A percentile compares a stretch with the other conserved stretches of the same genome.
Evolutionary conservation across 306 rosid species (phyloP).

Genomic region (Vigna unguiculata): DNA sequence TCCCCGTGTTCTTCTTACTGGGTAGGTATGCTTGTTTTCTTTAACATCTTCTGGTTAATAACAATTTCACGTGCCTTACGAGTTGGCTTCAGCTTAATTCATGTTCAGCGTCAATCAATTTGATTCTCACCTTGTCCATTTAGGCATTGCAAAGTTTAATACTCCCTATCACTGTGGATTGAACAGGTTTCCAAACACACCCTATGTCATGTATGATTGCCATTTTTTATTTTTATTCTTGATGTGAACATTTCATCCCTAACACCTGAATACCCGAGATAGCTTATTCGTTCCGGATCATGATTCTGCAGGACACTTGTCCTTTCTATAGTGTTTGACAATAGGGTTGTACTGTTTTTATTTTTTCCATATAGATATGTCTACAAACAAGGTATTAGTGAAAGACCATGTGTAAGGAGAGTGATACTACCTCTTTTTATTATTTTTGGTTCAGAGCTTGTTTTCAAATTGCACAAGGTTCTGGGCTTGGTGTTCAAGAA

Average conservation of each 20-base stretch:
- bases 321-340: slow-evolving; percentile 16
- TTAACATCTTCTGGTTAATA: neutral
- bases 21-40: slow-evolving; percentile 73
- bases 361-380: neutral
- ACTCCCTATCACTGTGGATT: neutral
- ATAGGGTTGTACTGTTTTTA: neutral
- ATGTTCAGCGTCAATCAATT: neutral
- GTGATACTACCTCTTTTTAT: neutral
- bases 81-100: neutral
- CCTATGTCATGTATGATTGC: neutral
- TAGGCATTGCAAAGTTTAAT: neutral
- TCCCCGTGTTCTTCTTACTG: slow-evolving; percentile 63
- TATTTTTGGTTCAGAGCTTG: slow-evolving; percentile 61
- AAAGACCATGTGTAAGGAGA: neutral
- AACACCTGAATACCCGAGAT: neutral
- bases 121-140: neutral
- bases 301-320: slow-evolving; percentile 16
- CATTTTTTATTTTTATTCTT: neutral
- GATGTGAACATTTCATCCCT: neutral
- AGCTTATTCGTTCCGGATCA: neutral
- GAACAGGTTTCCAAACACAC: neutral
- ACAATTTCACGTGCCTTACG: too few relatives aligned
- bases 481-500: slow-evolving; percentile 47
- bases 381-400: slow-evolving; percentile 15
- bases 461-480: slow-evolving; percentile 65